Base-by-base conservation (phyloP, 2,329 filamentous ascomycete species). In the Coleophoma crateriformis region DNA sequence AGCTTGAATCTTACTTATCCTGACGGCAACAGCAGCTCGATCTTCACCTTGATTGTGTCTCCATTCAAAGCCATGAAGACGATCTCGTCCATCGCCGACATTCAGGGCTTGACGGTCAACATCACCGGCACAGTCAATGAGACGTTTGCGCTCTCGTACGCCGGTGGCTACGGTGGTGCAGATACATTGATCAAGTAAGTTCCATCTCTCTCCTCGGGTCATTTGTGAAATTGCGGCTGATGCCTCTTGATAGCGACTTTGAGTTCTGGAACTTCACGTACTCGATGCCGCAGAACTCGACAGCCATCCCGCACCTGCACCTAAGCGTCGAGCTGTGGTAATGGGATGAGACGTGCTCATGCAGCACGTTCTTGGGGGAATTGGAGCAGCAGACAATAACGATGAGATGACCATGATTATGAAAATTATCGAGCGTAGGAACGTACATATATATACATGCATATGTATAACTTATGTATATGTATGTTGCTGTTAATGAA, bases 1-100 rank as follows among this genome's bases (percentile, higher is more conserved):
- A 62, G 57, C 0, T 63, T 85, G 7, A 71, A 69, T 11, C 60
- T 84, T 2, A 71, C 72, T 0, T 84, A 84, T 53, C 80, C 80
- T 0, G 54, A 65, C 13, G 79, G 78, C 2, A 77, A 73, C 40
- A 58, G 66, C 0, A 65, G 64, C 4, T 78, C 74, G 20, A 64
- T 71, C 14, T 82, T 82, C 58, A 72, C 69, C 1, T 69, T 82
- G 20, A 55, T 77, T 3, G 69, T 81, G 0, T 73, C 71, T 0
- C 74, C 75, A 2, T 74, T 76, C 7, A 52, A 54, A n/a, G 62
- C 65, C 2, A 72, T 70, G 55, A 66, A 64, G 6, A 74, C 75
- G 33, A 63, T 81, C 1, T 39, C 58, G 0, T 61, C 66, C 2
- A 78, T 76, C 70, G 63, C 60, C 0, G 77, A 79, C 53, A 63